Percentiles rank a stretch among this genome's conserved stretches.
phyloP scores from a whole-genome alignment of 495 filamentous ascomycete genomes.

The Jackrogersella minutella region DNA sequence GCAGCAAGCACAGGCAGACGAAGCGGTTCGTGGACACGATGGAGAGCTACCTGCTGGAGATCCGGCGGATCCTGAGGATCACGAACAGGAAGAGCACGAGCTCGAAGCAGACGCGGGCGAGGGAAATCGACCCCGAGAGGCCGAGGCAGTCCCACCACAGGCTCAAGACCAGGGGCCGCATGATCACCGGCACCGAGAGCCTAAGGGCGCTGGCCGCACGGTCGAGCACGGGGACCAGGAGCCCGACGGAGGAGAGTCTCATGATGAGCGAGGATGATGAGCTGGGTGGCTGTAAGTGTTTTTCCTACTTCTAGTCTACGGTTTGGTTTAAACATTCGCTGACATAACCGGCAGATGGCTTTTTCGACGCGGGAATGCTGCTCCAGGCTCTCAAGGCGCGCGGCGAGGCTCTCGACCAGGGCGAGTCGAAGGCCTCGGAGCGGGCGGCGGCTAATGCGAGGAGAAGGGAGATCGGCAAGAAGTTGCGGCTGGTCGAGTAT shows the following conservation, averaged over 20 bases:
- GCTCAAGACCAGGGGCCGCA: slow-evolving; percentile 64
- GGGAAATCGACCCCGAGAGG: slow-evolving; percentile 53
- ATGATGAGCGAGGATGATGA: slow-evolving; percentile 85
- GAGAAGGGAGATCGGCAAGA: slow-evolving; percentile 79
- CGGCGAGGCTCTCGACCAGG: slow-evolving; percentile 50
- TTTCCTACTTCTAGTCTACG: not conserved
- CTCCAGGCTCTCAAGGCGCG: slow-evolving; percentile 81
- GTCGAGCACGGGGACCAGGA: slow-evolving; percentile 52
- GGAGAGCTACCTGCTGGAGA: slow-evolving; percentile 88
- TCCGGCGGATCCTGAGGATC: slow-evolving; percentile 79
- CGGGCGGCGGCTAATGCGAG: slow-evolving; percentile 57
- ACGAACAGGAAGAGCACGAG: slow-evolving; percentile 60
- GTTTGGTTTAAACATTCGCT: not conserved
- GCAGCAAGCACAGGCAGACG: slow-evolving; percentile 91
- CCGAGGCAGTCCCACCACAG: slow-evolving; percentile 38
- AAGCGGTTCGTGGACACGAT: slow-evolving; percentile 87
- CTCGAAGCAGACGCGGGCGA: slow-evolving; percentile 48
- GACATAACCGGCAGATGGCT: slow-evolving; percentile 70
- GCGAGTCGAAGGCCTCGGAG: slow-evolving; percentile 54
- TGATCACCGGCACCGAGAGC: slow-evolving; percentile 57
- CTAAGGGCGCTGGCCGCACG: slow-evolving; percentile 56
- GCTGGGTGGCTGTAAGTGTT: slow-evolving; percentile 85
- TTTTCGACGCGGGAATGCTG: slow-evolving; percentile 95
- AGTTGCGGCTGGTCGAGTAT: slow-evolving; percentile 78
- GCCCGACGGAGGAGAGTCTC: slow-evolving; percentile 64